Evolutionary conservation across 345 rosid genomes (phyloP).

Genomic region (Erucastrum elatum): DNA sequence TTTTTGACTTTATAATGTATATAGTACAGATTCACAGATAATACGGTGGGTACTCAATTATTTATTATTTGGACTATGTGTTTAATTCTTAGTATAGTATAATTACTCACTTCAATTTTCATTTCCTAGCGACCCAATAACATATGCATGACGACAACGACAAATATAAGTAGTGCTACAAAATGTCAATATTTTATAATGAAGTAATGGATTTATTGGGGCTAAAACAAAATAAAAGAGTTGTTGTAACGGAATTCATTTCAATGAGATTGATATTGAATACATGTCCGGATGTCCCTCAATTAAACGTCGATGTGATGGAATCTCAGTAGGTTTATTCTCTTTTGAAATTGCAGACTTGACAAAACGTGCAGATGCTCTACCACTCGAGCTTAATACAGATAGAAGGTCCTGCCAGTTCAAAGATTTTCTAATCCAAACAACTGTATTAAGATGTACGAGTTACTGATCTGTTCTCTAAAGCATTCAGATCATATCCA

Average conservation of each 20-base stretch:
- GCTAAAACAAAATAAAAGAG: background rate
- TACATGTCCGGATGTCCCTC: background rate
- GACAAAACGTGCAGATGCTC: background rate
- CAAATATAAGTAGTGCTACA: background rate
- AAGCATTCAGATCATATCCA: background rate
- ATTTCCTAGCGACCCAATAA: conserved; percentile 2
- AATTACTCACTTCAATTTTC: background rate
- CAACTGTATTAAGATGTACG: background rate
- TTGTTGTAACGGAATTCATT: background rate
- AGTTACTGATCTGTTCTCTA: background rate
- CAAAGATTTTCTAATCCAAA: background rate
- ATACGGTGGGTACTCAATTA: conserved; percentile 1
- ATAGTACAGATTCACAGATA: background rate
- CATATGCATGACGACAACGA: conserved; percentile 10
- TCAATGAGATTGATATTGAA: conserved; percentile 5
- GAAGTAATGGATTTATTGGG: background rate
- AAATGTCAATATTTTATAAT: background rate
- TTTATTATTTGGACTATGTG: background rate
- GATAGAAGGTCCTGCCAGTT: background rate
- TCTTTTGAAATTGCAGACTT: background rate
- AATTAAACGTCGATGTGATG: background rate
- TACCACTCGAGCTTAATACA: background rate
- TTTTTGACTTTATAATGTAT: background rate
- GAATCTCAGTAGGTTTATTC: background rate
- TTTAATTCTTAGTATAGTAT: background rate